Percentiles rank a stretch among this genome's conserved stretches.
Evolutionary conservation across 1,139 yeast species (phyloP).

Genomic region (Hyphopichia wangnamkhiaoensis): DNA sequence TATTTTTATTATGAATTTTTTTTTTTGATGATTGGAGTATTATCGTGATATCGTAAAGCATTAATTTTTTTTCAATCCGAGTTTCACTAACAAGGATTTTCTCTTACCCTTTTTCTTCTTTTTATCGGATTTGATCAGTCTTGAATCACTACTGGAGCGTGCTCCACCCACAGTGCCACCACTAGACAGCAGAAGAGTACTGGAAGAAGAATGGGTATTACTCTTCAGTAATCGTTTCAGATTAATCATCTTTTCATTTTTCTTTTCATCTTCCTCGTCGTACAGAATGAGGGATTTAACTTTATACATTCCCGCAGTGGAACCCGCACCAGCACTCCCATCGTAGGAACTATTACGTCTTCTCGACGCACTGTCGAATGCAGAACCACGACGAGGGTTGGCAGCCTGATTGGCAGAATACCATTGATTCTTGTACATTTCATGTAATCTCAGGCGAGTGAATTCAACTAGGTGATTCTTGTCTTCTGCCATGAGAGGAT

Average conservation of each 20-base stretch:
- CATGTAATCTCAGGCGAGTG: slow-evolving; percentile 2
- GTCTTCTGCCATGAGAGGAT: neutral
- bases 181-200: no score
- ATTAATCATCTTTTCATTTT: slow-evolving; percentile 20
- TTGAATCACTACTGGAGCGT: no score
- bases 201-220: slow-evolving; percentile 1
- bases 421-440: slow-evolving; percentile 1
- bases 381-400: neutral
- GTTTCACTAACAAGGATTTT: neutral
- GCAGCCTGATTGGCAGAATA: neutral
- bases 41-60: no score
- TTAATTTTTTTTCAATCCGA: neutral
- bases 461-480: neutral
- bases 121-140: no score
- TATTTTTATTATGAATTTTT: no score
- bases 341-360: neutral
- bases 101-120: neutral
- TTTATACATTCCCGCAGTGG: slow-evolving; percentile 40
- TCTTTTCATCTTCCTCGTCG: slow-evolving; percentile 29
- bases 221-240: slow-evolving; percentile 1
- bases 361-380: neutral
- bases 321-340: slow-evolving; percentile 14
- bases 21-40: no score
- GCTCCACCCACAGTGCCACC: no score
- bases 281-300: slow-evolving; percentile 42